Base-by-base conservation (phyloP, 2,329 filamentous ascomycete species). In the Fusarium sarcochroum region DNA sequence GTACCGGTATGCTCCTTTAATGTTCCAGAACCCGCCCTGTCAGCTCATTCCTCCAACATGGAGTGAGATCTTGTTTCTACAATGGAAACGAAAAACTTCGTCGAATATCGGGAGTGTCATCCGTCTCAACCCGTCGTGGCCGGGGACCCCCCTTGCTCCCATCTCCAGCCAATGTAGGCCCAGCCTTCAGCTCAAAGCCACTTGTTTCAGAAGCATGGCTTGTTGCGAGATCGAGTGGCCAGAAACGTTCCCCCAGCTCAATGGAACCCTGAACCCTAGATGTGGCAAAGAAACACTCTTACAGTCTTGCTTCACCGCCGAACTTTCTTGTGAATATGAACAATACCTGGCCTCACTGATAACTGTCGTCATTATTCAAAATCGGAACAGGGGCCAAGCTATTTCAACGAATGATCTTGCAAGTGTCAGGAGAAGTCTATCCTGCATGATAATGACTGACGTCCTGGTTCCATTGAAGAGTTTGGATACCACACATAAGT, bases 121-220 rank as follows among this genome's bases (percentile, higher is more conserved):
- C 65, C 59, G 57, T 58, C 55, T 58, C 51, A 60, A 60, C 50
- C 62, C 53, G 49, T 50, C 34, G 41, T 57, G 37, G 50, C 49
- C 45, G 52, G 68, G 59, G 50, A 57, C 32, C 63, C 68, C 60
- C 37, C 58, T 54, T 38, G 21, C 20, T 30, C 35, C 40, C 40
- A 40, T 38, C 51, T 48, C 50, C 32, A 63, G 48, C 56, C 44
- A 63, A 66, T 60, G 63, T 59, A 55, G 58, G 58, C 57, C 48
- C 27, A 62, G 55, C 51, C 55, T 25, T 71, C 65, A 71, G 65
- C 56, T 56, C 47, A 57, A 72, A 72, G 72, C 72, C 67, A 73
- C 70, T 66, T 61, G 70, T 74, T 74, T 74, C 72, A 73, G 67
- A 72, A 63, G 27, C 32, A 63, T 27, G 50, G 50, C 38, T 42